These are phyloP conservation scores for Pachysandra terminalis DNA, from an alignment of 164 flowering plant genomes.

Conservation along the genomic window DNA sequence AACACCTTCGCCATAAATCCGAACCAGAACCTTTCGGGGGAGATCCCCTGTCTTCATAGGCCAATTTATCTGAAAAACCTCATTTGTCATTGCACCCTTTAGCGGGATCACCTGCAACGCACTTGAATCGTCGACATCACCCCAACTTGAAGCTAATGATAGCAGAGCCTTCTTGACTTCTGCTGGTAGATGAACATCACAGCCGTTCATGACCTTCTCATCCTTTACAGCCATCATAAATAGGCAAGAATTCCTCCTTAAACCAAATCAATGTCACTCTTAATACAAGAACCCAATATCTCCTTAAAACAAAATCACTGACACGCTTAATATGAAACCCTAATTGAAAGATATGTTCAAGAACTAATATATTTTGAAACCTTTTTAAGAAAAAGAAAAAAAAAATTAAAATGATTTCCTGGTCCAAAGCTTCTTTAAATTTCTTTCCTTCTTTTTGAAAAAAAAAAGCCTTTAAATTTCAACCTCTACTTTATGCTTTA, in stretches of 20 bases:
- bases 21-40: conserved; percentile 38
- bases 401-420: no score
- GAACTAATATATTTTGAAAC: no score
- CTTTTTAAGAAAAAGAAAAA: no score
- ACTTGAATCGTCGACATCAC: conserved; percentile 37
- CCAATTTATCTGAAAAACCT: conserved; percentile 58
- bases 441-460: no score
- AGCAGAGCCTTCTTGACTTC: conserved; percentile 34
- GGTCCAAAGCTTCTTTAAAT: no score
- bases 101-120: conserved; percentile 35
- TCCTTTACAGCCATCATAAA: conserved; percentile 30
- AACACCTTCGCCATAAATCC: conserved; percentile 31
- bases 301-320: no score
- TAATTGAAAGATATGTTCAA: no score
- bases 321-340: no score
- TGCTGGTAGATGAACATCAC: conserved; percentile 23
- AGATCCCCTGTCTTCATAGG: conserved; percentile 25
- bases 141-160: conserved; percentile 46
- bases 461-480: no score
- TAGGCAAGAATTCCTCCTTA: background rate
- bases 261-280: background rate
- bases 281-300: background rate
- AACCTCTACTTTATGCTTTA: no score
- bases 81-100: conserved; percentile 72
- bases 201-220: background rate